Conservation (phyloP, 257 asterid genomes). For the Capsicum baccatum region DNA sequence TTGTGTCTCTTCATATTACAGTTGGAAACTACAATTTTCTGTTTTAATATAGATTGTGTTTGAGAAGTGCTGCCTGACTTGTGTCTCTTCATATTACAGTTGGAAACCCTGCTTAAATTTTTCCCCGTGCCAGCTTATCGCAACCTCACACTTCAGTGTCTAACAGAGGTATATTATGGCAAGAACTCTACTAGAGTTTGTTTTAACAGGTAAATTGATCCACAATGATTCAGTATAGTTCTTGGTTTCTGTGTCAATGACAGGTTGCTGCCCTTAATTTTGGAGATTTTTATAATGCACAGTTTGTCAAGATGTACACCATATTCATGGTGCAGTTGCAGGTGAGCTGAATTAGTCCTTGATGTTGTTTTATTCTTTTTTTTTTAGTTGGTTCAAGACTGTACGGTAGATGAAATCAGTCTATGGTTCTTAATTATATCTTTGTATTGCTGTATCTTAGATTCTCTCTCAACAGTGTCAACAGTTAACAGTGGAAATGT, state of each 20-base stretch:
- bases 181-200: constrained; percentile 12
- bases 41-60: neutral
- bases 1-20: constrained; percentile 44
- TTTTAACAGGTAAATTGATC: constrained; percentile 11
- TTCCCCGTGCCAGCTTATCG: constrained; percentile 84
- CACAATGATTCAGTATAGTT: neutral
- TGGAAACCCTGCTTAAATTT: constrained; percentile 78
- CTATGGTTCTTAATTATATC: neutral
- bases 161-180: constrained; percentile 74
- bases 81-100: constrained; percentile 54
- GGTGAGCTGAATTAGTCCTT: constrained; percentile 49
- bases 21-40: constrained; percentile 62
- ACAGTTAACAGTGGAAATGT: neutral
- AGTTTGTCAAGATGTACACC: constrained; percentile 75
- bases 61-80: constrained; percentile 14
- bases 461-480: neutral
- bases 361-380: neutral
- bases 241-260: constrained; percentile 32
- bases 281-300: constrained; percentile 84
- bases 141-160: constrained; percentile 90
- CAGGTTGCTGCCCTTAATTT: constrained; percentile 94
- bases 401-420: neutral
- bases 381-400: neutral
- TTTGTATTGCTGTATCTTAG: constrained; percentile 19
- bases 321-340: constrained; percentile 87